Evolutionary conservation across 352 stramenopile genomes (phyloP).

Genomic region (Globisporangium nodosum): DNA sequence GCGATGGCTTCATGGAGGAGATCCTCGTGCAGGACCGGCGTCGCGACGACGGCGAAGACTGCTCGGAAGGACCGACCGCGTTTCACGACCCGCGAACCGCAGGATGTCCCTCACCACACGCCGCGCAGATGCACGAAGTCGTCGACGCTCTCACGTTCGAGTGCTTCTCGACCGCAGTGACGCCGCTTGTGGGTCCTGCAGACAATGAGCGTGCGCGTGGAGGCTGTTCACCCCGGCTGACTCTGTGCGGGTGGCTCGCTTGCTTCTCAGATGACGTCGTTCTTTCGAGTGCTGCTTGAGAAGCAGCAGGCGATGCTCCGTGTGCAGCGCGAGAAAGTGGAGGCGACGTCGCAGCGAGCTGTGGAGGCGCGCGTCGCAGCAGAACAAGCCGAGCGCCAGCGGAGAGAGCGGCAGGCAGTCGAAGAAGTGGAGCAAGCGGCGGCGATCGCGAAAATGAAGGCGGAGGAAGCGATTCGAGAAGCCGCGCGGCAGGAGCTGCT

Average conservation of each 20-base stretch:
- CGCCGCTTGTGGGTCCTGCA: slow-evolving; percentile 14
- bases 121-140: slow-evolving; percentile 24
- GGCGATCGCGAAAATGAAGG: slow-evolving; percentile 9
- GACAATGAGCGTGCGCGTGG: not conserved
- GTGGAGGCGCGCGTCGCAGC: not conserved
- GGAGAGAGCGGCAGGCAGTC: slow-evolving; percentile 4
- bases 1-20: slow-evolving; percentile 46
- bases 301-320: slow-evolving; percentile 21
- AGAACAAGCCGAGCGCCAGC: slow-evolving; percentile 6
- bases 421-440: slow-evolving; percentile 7
- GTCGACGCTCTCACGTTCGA: slow-evolving; percentile 33
- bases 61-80: slow-evolving; percentile 6
- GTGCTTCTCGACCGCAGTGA: slow-evolving; percentile 22
- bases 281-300: slow-evolving; percentile 28
- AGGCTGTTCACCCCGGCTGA: not conserved
- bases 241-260: not conserved
- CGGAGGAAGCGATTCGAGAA: slow-evolving; percentile 22
- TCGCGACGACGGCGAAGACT: slow-evolving; percentile 1
- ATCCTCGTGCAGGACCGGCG: slow-evolving; percentile 19
- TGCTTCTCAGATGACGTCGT: slow-evolving; percentile 22
- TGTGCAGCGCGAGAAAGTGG: slow-evolving; percentile 18
- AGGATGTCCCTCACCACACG: slow-evolving; percentile 14
- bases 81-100: not conserved
- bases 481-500: slow-evolving; percentile 18
- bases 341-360: slow-evolving; percentile 14